A percentile compares a stretch with the other conserved stretches of the same genome.
Conservation (phyloP, 306 rosid species). For the Cotoneaster glaucophyllus region DNA sequence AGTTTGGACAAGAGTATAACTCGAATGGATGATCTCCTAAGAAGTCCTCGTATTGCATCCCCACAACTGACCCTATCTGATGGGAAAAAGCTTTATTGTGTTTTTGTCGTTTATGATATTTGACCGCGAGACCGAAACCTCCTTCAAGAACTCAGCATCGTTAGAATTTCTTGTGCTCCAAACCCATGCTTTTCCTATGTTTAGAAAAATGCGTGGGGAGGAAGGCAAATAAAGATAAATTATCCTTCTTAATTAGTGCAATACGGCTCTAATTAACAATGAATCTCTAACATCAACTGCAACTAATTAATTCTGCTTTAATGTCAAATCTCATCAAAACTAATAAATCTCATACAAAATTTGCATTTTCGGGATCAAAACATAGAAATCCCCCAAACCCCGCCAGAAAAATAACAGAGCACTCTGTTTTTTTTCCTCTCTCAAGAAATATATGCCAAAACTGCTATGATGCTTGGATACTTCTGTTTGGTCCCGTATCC, state of each 20-base stretch:
- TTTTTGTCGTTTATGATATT: background rate
- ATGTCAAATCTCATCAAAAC: background rate
- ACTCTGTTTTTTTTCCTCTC: too few species aligned
- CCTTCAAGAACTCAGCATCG: background rate
- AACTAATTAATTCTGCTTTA: constrained; percentile 5
- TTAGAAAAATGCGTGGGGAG: background rate
- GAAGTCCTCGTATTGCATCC: too few species aligned
- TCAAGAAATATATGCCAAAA: too few species aligned
- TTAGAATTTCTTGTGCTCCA: background rate
- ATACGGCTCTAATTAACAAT: background rate
- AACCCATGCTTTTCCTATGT: background rate
- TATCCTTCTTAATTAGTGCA: background rate
- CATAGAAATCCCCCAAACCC: constrained; percentile 6
- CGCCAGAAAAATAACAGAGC: background rate
- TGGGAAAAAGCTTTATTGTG: too few species aligned
- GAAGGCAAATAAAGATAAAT: background rate
- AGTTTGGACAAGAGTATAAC: too few species aligned
- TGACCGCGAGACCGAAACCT: background rate
- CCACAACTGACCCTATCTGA: too few species aligned
- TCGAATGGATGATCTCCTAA: fast-evolving
- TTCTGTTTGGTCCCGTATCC: too few species aligned
- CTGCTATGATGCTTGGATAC: too few species aligned
- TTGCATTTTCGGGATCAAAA: constrained; percentile 41
- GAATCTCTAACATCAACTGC: background rate
- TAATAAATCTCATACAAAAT: constrained; percentile 24